Base-by-base conservation (phyloP, 2,329 filamentous ascomycete species). In the Calycina herbarum region DNA sequence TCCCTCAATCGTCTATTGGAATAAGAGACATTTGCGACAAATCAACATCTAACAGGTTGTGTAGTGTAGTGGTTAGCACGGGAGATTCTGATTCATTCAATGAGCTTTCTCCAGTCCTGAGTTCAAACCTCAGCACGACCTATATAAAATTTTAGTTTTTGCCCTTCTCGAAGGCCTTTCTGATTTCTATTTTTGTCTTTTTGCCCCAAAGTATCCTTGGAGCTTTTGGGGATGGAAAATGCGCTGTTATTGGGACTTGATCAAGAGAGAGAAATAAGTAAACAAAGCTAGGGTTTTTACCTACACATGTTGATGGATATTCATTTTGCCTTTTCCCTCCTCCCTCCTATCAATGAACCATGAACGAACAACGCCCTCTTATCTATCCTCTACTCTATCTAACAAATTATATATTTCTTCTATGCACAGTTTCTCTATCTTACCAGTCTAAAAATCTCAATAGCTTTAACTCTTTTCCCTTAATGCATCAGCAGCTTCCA, bases 11-110 rank as follows among this genome's bases (percentile, higher is more conserved):
- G 20, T 20, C 20, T 20, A 20, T 20, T 20, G 20, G 20, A 20
- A 20, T 20, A 20, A 20, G 48, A 48, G n/a, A 27, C 15, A 1
- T 6, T 17, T 24, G 17, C 35, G 40, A 42, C 59, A 38, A 48
- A 31, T 45, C 35, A 60, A 29, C 3, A 60, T 24, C n/a, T 4
- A 48, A 42, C 15, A 29, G 75, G 66, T 68, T 68, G 61, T 62
- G 64, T 68, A 68, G 66, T 68, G 66, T 68, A 68, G 66, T 57
- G 66, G 66, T 68, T 66, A 68, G 66, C 66, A 68, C 66, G 66
- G 45, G 61, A 64, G 66, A 66, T 68, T 68, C 62, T 68, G 66
- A 68, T 59, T 8, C 10, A 0, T 62, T 1, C 6, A 5, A 24
- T 17, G n/a, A 20, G 31, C 35, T 6, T 68, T 66, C 66, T 64